Evolutionary conservation across 169 alveolate species (phyloP).

Genomic region (Besnoitia besnoiti): DNA sequence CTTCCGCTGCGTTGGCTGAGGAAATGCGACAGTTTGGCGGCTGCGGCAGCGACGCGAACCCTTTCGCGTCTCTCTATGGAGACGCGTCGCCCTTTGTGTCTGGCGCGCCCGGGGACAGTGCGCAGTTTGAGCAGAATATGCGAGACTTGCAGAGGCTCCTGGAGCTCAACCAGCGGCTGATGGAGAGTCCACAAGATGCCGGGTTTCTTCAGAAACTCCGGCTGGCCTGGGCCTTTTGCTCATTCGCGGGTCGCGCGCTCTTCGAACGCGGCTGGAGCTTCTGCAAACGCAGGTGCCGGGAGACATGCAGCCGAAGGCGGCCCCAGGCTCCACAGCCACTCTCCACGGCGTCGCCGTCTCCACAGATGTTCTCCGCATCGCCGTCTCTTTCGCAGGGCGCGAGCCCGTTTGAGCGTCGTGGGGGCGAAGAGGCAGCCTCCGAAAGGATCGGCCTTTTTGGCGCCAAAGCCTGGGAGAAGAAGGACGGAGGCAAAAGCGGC

Average conservation of each 20-base stretch:
- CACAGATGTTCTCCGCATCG: no score
- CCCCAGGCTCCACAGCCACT: not conserved
- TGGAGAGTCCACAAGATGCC: not conserved
- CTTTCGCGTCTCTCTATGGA: not conserved
- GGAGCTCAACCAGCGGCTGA: constrained; percentile 19
- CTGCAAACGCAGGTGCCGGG: not conserved
- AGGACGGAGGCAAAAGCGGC: not conserved
- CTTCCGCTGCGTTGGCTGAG: not conserved
- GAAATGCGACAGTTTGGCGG: not conserved
- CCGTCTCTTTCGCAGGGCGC: no score
- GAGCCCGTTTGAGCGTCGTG: not conserved
- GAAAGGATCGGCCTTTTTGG: not conserved
- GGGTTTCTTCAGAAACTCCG: not conserved
- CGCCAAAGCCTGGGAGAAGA: not conserved
- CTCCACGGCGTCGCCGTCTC: not conserved
- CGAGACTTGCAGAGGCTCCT: constrained; percentile 26
- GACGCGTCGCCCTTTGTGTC: not conserved
- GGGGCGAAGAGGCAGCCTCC: not conserved
- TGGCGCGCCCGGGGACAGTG: not conserved
- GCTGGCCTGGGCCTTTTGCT: not conserved
- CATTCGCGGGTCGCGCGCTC: not conserved
- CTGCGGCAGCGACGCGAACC: not conserved
- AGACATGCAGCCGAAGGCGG: not conserved
- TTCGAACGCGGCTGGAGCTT: not conserved
- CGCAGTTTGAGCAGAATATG: not conserved